Conservation (phyloP, 495 filamentous ascomycete genomes). For the Jackrogersella multiformis region DNA sequence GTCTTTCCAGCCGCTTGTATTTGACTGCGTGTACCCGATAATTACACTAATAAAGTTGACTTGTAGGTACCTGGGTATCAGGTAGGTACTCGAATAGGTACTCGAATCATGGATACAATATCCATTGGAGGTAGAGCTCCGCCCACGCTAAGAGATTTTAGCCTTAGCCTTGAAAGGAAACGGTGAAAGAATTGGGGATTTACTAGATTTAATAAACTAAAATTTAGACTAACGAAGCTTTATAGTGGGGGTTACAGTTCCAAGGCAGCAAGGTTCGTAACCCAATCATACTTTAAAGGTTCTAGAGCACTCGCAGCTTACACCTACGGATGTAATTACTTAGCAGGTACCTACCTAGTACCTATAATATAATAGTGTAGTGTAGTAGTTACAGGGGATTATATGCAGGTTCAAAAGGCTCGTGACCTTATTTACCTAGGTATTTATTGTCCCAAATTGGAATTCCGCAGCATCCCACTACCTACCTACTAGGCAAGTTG, state of each 20-base stretch:
- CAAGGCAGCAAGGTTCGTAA: no score
- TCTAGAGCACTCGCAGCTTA: constrained; percentile 28
- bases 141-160: constrained; percentile 28
- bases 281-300: constrained; percentile 31
- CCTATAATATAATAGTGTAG: no score
- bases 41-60: not conserved
- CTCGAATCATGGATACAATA: no score
- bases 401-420: constrained; percentile 26
- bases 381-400: no score
- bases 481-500: not conserved
- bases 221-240: no score
- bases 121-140: constrained; percentile 16
- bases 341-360: not conserved
- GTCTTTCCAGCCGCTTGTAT: not conserved
- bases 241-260: constrained; percentile 17
- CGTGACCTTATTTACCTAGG: constrained; percentile 24
- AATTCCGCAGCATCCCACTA: constrained; percentile 23
- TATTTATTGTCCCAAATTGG: constrained; percentile 10
- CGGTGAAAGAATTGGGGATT: constrained; percentile 15
- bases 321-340: not conserved
- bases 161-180: constrained; percentile 13
- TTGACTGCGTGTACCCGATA: not conserved
- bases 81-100: no score
- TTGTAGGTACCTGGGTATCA: not conserved
- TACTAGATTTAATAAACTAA: no score